Percentiles rank a stretch among this genome's conserved stretches.
These are phyloP conservation scores for Podospora fimiseda DNA, from an alignment of 495 filamentous ascomycete species.

Conservation along the genomic window DNA sequence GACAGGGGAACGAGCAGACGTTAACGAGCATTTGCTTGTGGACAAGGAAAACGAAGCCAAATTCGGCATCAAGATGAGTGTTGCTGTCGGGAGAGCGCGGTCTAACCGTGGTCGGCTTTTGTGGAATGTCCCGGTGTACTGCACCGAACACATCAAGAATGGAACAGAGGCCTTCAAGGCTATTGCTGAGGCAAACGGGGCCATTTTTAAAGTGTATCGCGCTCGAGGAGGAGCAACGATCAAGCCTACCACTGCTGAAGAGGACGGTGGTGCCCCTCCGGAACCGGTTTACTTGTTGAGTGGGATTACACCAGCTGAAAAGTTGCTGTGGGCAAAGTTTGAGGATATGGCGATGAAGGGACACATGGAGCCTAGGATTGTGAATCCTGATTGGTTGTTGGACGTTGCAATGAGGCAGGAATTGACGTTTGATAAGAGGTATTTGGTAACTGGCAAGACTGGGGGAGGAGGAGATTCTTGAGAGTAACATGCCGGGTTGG, in stretches of 20 bases:
- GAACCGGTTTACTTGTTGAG: conserved; percentile 76
- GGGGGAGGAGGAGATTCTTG: not conserved
- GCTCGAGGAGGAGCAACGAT: conserved; percentile 58
- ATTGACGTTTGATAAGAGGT: conserved; percentile 56
- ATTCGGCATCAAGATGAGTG: conserved; percentile 59
- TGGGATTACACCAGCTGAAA: conserved; percentile 56
- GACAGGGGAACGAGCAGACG: conserved; percentile 45
- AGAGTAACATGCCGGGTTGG: no score
- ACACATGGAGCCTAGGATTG: conserved; percentile 68
- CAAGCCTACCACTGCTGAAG: conserved; percentile 48
- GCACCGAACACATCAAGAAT: conserved; percentile 67
- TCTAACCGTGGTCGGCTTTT: conserved; percentile 70
- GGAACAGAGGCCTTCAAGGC: conserved; percentile 75
- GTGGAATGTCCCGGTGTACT: conserved; percentile 66
- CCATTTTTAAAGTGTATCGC: conserved; percentile 70
- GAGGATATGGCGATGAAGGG: conserved; percentile 64
- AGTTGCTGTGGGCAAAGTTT: conserved; percentile 73
- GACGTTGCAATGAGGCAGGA: conserved; percentile 83
- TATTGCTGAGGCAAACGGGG: conserved; percentile 85
- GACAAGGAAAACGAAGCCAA: conserved; percentile 66
- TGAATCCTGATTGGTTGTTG: conserved; percentile 81
- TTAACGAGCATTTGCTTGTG: conserved; percentile 56
- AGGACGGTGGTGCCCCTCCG: conserved; percentile 48
- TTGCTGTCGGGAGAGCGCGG: conserved; percentile 61
- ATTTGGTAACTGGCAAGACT: conserved; percentile 27